These are phyloP conservation scores for Afroboletus lepidellus DNA, from an alignment of 1,284 basidiomycete species.

Conservation along the genomic window DNA sequence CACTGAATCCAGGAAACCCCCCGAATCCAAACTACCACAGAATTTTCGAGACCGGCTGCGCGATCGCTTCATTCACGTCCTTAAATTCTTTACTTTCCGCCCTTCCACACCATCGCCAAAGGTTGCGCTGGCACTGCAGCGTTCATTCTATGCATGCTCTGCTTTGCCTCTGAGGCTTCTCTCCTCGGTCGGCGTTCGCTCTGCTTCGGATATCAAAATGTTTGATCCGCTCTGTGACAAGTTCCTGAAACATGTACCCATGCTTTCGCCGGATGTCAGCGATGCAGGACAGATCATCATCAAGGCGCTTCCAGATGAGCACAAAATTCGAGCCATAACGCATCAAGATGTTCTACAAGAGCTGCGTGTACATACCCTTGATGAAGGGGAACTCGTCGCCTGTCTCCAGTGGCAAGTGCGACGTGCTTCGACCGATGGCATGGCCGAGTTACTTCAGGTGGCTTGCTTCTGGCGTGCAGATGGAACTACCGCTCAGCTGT, in stretches of 20 bases:
- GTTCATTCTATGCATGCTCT: constrained; percentile 75
- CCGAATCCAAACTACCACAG: constrained; percentile 3
- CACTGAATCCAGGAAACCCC: neutral
- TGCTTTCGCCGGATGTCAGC: constrained; percentile 66
- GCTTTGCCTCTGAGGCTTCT: constrained; percentile 65
- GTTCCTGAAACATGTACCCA: constrained; percentile 80
- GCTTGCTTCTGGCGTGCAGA: neutral
- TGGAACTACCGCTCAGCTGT: neutral
- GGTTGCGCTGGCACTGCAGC: constrained; percentile 71
- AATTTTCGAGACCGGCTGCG: constrained; percentile 44
- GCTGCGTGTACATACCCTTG: neutral
- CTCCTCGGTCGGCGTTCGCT: constrained; percentile 76
- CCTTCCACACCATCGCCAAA: constrained; percentile 81
- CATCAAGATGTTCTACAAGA: neutral
- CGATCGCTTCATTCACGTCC: constrained; percentile 69
- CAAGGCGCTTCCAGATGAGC: neutral
- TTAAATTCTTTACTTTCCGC: constrained; percentile 86
- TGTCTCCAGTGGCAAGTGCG: neutral
- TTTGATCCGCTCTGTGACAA: constrained; percentile 68
- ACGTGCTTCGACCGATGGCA: too few species aligned
- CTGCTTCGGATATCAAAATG: constrained; percentile 68
- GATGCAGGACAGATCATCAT: constrained; percentile 14
- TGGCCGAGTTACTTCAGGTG: neutral
- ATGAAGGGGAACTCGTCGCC: neutral
- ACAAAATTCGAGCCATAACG: too few species aligned